phyloP scores from a whole-genome alignment of 768 basidiomycete genomes.

The Clavulina sp. region DNA sequence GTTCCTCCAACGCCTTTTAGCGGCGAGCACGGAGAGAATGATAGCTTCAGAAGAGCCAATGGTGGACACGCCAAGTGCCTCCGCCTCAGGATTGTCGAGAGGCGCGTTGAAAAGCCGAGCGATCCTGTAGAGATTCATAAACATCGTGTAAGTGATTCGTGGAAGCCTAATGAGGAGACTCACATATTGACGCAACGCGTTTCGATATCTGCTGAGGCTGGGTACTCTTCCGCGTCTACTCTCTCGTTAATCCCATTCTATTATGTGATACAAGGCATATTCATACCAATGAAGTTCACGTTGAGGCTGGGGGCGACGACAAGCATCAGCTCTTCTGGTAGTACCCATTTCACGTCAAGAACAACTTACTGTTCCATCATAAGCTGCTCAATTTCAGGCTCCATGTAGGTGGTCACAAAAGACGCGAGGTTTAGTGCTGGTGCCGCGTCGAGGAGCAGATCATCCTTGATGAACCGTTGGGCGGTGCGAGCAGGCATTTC shows the following conservation, averaged over 20 bases:
- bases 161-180: not conserved
- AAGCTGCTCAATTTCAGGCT: slow-evolving; percentile 31
- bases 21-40: slow-evolving; percentile 52
- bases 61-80: slow-evolving; percentile 16
- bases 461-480: slow-evolving; percentile 27
- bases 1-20: slow-evolving; percentile 56
- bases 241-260: slow-evolving; percentile 30
- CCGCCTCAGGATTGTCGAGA: slow-evolving; percentile 11
- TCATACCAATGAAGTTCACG: slow-evolving; percentile 1
- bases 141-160: slow-evolving; percentile 15
- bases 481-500: not conserved
- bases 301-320: not conserved
- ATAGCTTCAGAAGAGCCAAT: slow-evolving; percentile 33
- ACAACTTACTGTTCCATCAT: slow-evolving; percentile 33
- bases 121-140: slow-evolving; percentile 26
- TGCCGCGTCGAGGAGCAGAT: slow-evolving; percentile 36
- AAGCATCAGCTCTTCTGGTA: not conserved
- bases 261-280: too few relatives aligned
- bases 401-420: slow-evolving; percentile 53
- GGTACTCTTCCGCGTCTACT: slow-evolving; percentile 55
- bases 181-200: slow-evolving; percentile 24
- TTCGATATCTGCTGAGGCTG: slow-evolving; percentile 33
- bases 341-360: not conserved
- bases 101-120: slow-evolving; percentile 55
- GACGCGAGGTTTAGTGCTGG: slow-evolving; percentile 35